Conservation (phyloP, 176 grass and related monocot genomes). For the Miscanthus lutarioriparius region DNA sequence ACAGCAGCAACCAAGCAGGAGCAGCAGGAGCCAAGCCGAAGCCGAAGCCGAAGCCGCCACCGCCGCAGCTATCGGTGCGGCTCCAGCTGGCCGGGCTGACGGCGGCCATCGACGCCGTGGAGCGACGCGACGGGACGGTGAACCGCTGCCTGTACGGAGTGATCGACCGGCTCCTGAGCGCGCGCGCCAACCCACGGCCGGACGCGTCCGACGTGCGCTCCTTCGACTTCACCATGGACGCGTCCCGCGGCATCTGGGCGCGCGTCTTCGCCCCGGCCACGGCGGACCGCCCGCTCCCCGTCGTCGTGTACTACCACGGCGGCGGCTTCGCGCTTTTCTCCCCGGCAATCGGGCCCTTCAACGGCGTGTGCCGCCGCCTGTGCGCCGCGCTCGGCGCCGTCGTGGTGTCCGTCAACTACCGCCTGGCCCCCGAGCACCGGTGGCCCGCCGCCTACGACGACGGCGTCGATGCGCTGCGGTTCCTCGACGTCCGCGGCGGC, state of each 20-base stretch:
- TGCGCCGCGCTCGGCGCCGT: conserved; percentile 35
- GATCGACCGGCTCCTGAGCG: conserved; percentile 25
- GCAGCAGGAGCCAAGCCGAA: background rate
- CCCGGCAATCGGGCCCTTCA: conserved; percentile 43
- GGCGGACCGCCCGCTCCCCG: conserved; percentile 5
- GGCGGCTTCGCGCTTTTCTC: conserved; percentile 81
- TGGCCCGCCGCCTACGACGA: conserved; percentile 51
- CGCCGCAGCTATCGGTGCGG: conserved; percentile 36
- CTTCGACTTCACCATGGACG: conserved; percentile 56
- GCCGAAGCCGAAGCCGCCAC: background rate
- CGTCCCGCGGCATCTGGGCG: conserved; percentile 48
- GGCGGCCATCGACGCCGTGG: conserved; percentile 28
- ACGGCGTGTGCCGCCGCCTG: conserved; percentile 57
- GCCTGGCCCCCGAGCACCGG: conserved; percentile 55
- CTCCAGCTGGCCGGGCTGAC: conserved; percentile 37
- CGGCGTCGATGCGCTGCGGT: conserved; percentile 27
- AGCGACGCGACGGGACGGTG: conserved; percentile 55
- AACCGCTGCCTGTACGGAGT: conserved; percentile 64
- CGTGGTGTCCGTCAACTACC: conserved; percentile 52
- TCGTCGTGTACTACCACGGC: conserved; percentile 72
- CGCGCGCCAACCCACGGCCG: conserved; percentile 22
- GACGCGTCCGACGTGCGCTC: conserved; percentile 50
- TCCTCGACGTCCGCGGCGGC: conserved; percentile 10
- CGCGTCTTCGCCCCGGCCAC: conserved; percentile 51
- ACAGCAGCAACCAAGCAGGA: background rate